Conservation (phyloP, 768 basidiomycete species). For the Boletus sp. region DNA sequence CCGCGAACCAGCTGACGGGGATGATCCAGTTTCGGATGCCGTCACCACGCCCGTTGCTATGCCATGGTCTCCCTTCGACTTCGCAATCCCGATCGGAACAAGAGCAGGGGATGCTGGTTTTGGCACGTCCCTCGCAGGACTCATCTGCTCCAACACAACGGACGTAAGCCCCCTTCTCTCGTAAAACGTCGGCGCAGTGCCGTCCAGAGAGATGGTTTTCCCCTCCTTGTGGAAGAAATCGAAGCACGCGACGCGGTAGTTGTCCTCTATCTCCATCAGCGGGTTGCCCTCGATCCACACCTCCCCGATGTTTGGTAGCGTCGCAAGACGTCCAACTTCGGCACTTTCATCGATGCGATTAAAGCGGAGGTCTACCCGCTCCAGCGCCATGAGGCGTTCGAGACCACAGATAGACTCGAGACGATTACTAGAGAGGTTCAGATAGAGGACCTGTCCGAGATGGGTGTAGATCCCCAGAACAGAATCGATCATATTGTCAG, state of each 20-base stretch:
- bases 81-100: conserved; percentile 50
- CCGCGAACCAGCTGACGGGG: conserved; percentile 39
- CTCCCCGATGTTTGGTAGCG: conserved; percentile 74
- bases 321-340: conserved; percentile 81
- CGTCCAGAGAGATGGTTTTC: conserved; percentile 77
- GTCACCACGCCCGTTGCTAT: conserved; percentile 20
- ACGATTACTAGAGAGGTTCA: conserved; percentile 85
- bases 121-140: conserved; percentile 46
- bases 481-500: conserved; percentile 97
- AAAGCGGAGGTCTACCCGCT: conserved; percentile 78
- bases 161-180: conserved; percentile 61
- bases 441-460: conserved; percentile 69
- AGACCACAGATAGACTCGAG: conserved; percentile 94
- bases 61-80: conserved; percentile 11
- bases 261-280: conserved; percentile 64
- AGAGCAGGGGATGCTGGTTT: conserved; percentile 58
- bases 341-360: conserved; percentile 81
- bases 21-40: conserved; percentile 22
- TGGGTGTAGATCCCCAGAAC: conserved; percentile 84
- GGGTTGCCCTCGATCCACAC: conserved; percentile 88
- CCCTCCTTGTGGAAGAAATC: conserved; percentile 83
- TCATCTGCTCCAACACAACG: conserved; percentile 50
- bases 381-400: conserved; percentile 82
- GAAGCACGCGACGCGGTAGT: conserved; percentile 77
- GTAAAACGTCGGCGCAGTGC: conserved; percentile 63